A percentile compares a stretch with the other conserved stretches of the same genome.
Evolutionary conservation across 768 basidiomycete species (phyloP).

Genomic region (Suillus fuscotomentosus): DNA sequence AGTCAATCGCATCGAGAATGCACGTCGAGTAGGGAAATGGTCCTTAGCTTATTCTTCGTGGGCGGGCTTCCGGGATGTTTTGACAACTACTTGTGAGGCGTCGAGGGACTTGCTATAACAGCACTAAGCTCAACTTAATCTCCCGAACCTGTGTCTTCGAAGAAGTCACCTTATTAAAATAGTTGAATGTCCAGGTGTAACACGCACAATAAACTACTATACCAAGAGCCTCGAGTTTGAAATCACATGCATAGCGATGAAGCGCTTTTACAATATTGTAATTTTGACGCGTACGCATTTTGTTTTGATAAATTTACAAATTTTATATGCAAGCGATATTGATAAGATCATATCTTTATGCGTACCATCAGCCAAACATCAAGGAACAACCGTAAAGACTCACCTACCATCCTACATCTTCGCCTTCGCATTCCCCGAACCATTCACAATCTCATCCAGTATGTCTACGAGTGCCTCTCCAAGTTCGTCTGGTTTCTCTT

Average conservation of each 20-base stretch:
- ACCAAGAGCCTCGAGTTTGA: background rate
- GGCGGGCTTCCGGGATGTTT: background rate
- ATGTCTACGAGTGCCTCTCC: conserved; percentile 26
- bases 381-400: background rate
- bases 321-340: background rate
- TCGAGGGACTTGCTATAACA: background rate
- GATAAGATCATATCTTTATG: background rate
- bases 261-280: background rate
- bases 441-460: conserved; percentile 5
- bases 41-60: background rate
- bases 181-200: background rate
- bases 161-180: background rate
- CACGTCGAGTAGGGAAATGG: background rate
- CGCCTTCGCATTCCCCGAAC: background rate
- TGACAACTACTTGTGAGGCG: background rate
- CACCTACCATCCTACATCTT: background rate
- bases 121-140: background rate
- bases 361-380: background rate
- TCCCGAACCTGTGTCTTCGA: background rate
- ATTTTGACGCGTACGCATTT: background rate
- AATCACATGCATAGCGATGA: background rate
- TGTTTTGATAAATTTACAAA: background rate
- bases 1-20: background rate
- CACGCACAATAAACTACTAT: background rate
- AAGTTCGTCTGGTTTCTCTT: conserved; percentile 28